Base-by-base conservation (phyloP, 1,284 basidiomycete species). In the Ganoderma leucocontextum region DNA sequence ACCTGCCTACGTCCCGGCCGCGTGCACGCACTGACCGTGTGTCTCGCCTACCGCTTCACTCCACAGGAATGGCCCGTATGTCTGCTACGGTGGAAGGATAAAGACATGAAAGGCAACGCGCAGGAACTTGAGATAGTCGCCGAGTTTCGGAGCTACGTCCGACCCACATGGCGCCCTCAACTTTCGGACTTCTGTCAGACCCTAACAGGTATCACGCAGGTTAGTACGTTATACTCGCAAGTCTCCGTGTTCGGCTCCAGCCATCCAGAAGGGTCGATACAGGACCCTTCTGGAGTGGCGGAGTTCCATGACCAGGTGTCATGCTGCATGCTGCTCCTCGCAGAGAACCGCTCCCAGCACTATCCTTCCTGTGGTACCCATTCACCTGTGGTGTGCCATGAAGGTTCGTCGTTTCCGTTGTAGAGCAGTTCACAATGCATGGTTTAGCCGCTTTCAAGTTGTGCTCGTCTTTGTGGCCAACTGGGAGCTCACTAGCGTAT, bases 161-260 rank as follows among this genome's bases (percentile, higher is more conserved):
- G 86, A 75, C 97, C 97, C 7, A 92, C 90, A 2, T 98, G 95
- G 94, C 84, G 87, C 60, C 96, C 96, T 0, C 83, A 80, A 60
- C 85, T 99, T 10, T 92, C 93, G 19, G 81, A 87, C 22, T 99
- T 98, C 78, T 99, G 97, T 80, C 94, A 85, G 4, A 80, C 88
- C 41, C 84, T 99, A 62, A 99, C 97, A 6, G 96, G 96, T 17
- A 96, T 99, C 67, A 92, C 90, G 17, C 97, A 99, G 86, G 95
- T 96, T 70, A 64, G 77, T 77, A 42, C 58, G 53, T 38, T 62
- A 60, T 58, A 38, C 62, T 35, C 52, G 19, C 52, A 12, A 49
- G 15, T 29, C n/a, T 15, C 41, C 39, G 22, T 42, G 7, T 60
- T 39, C 38, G 22, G 29, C 29, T 10, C 29, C 52, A 29, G 52